Evolutionary conservation across 306 rosid genomes (phyloP).

Genomic region (Cucurbita moschata): DNA sequence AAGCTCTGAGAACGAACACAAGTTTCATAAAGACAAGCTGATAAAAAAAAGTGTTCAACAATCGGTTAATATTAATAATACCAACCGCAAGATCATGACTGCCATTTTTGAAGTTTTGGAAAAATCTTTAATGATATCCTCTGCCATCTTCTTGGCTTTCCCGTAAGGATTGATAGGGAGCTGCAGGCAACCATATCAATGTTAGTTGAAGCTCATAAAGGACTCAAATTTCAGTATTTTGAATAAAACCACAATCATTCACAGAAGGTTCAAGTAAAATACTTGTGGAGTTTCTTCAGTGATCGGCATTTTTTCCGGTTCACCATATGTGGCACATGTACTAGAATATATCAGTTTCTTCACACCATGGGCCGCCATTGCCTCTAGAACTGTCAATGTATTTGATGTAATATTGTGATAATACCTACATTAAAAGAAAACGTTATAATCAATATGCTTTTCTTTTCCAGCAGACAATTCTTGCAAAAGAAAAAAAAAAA

Average conservation of each 20-base stretch:
- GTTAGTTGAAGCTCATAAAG: neutral
- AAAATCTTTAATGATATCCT: slow-evolving; percentile 90
- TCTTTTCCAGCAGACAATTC: slow-evolving; percentile 2
- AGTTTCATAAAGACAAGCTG: neutral
- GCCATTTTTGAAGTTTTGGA: slow-evolving; percentile 88
- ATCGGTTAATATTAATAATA: neutral
- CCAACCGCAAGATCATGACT: slow-evolving; percentile 88
- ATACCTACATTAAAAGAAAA: slow-evolving; percentile 45
- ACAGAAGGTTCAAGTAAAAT: neutral
- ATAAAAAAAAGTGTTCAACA: neutral
- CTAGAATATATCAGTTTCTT: slow-evolving; percentile 82
- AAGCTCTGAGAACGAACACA: neutral
- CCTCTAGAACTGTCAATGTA: slow-evolving; percentile 68
- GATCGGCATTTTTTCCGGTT: slow-evolving; percentile 94
- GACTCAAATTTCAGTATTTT: neutral
- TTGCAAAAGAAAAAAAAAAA: too few relatives aligned
- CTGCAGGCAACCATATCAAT: slow-evolving; percentile 23
- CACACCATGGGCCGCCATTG: slow-evolving; percentile 68
- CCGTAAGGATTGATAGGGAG: slow-evolving; percentile 93
- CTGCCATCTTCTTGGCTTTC: slow-evolving; percentile 97
- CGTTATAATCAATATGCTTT: slow-evolving; percentile 1
- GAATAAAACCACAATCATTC: neutral
- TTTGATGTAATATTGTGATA: slow-evolving; percentile 94
- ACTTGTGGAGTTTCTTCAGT: slow-evolving; percentile 86
- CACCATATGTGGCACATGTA: slow-evolving; percentile 97